Base-by-base conservation (phyloP, 1,284 basidiomycete species). In the Moesziomyces parantarcticus region DNA sequence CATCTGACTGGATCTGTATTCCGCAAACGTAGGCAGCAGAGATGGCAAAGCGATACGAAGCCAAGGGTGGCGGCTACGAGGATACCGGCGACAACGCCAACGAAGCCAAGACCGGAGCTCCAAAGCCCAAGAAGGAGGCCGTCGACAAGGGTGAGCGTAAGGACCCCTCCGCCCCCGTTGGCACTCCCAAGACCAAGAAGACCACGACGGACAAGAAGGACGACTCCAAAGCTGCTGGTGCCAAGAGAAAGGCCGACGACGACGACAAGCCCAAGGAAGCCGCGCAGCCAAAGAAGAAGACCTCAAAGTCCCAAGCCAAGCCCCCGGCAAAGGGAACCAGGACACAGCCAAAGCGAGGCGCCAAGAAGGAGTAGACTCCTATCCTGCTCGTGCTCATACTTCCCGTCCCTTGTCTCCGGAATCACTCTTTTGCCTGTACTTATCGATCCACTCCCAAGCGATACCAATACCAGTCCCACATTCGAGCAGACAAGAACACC, bases 31-130 rank as follows among this genome's bases (percentile, higher is more conserved):
- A 65, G 62, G 70, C 70, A 0, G 62, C 77, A 55, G 84, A 85
- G 71, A 80, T 86, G 70, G 78, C 84, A 21, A 85, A 85, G 64
- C 79, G 82, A 52, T 86, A 86, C 68, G 85, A 86, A 67, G 80
- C 80, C 9, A 76, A 85, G 48, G 85, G 85, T 9, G 85, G 85
- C 16, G 77, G 62, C 13, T 86, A 86, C 75, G 82, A 85, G 57
- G 84, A 86, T 57, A 78, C 83, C 34, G 79, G 83, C 10, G 84
- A 85, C 60, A 85, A 84, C 44, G 84, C 84, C 75, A 85, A 86
- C 67, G 76, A 85, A 65, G 82, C 85, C 7, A 79, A 84, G 67
- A 85, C 84, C 47, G 85, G 85, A 6, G 73, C 70, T 7, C 85
- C 85, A 6, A 60, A 83, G 52, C 83, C 82, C 49, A 86, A 85